Conservation (phyloP, 768 basidiomycete genomes). For the Leccinum broughii region DNA sequence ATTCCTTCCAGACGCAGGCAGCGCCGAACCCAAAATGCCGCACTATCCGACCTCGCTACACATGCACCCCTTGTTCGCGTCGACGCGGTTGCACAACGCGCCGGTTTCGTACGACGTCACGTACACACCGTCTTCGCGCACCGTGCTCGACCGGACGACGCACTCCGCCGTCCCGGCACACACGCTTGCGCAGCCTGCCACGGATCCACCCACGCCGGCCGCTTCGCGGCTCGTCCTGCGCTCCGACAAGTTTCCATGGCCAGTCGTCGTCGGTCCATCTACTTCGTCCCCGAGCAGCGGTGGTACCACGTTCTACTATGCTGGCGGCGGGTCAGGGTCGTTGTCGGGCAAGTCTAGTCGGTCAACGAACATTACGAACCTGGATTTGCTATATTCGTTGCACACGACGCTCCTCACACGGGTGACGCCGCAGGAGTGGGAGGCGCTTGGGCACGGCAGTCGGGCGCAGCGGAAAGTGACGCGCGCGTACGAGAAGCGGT, state of each 20-base stretch:
- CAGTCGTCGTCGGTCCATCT: constrained; percentile 47
- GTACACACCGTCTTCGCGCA: constrained; percentile 56
- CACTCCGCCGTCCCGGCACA: constrained; percentile 53
- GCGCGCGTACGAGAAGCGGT: constrained; percentile 62
- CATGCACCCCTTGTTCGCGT: constrained; percentile 66
- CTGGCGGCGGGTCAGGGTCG: constrained; percentile 16
- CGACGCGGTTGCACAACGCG: constrained; percentile 53
- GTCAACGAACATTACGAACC: constrained; percentile 50
- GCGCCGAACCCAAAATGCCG: constrained; percentile 24
- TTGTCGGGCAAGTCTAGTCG: constrained; percentile 18
- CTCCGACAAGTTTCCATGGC: constrained; percentile 62
- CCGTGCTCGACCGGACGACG: constrained; percentile 56
- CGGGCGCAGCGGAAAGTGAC: constrained; percentile 59
- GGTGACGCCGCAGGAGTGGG: constrained; percentile 69
- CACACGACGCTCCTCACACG: constrained; percentile 54
- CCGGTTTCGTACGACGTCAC: constrained; percentile 63
- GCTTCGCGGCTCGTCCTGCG: constrained; percentile 50
- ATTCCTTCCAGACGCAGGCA: constrained; percentile 19
- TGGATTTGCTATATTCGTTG: constrained; percentile 62
- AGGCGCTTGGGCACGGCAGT: constrained; percentile 53
- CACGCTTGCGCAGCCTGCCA: constrained; percentile 62
- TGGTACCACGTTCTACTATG: constrained; percentile 27
- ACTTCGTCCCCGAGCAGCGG: constrained; percentile 24
- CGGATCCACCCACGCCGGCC: constrained; percentile 54
- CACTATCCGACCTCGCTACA: constrained; percentile 41